A percentile compares a stretch with the other conserved stretches of the same genome.
These are phyloP conservation scores for Neoarthrinium moseri DNA, from an alignment of 2,329 filamentous ascomycete genomes.

Conservation along the genomic window DNA sequence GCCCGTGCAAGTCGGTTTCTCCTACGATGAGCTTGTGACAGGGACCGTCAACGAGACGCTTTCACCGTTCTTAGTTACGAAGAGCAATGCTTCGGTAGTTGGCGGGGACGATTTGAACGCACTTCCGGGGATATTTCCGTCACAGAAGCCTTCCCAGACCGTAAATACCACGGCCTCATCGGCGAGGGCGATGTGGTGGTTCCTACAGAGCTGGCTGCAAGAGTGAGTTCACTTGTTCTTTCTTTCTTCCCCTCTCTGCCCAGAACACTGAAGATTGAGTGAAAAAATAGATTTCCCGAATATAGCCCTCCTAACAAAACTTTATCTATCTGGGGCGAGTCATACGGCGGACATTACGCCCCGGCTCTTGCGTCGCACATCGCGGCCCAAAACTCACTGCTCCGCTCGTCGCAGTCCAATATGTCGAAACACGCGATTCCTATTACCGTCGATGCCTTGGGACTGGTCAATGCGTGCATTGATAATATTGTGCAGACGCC, in stretches of 20 bases:
- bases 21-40: constrained; percentile 24
- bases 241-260: not conserved
- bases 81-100: not conserved
- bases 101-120: not conserved
- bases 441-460: constrained; percentile 61
- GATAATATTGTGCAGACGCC: constrained; percentile 62
- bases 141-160: not conserved
- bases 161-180: constrained; percentile 6
- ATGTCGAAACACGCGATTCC: too few relatives aligned
- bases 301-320: constrained; percentile 37
- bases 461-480: constrained; percentile 70
- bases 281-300: constrained; percentile 7
- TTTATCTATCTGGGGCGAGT: constrained; percentile 49
- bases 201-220: constrained; percentile 13
- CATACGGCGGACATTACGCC: constrained; percentile 16
- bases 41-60: constrained; percentile 19
- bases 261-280: too few relatives aligned
- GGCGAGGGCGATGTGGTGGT: constrained; percentile 11
- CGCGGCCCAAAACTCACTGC: too few relatives aligned
- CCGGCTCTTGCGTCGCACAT: constrained; percentile 13
- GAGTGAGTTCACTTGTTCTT: not conserved
- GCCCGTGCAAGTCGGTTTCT: constrained; percentile 28
- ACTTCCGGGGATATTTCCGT: constrained; percentile 6
- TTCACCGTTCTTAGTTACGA: constrained; percentile 13
- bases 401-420: too few relatives aligned